These are phyloP conservation scores for Acarospora socialis DNA, from an alignment of 2,329 filamentous ascomycete genomes.

Conservation along the genomic window DNA sequence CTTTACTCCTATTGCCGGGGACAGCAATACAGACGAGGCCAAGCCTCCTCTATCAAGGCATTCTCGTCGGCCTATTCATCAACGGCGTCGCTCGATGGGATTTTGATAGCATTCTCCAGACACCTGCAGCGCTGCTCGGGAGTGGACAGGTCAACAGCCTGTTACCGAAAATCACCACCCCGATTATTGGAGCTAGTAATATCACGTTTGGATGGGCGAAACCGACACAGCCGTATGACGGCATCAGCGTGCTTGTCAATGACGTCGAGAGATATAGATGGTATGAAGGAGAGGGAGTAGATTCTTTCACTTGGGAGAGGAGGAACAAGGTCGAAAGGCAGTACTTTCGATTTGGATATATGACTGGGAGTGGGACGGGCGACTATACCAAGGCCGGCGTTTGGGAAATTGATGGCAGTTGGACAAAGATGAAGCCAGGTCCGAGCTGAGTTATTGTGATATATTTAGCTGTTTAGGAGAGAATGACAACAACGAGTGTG, in stretches of 20 bases:
- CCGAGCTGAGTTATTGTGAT: too few species aligned
- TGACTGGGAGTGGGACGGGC: slow-evolving; percentile 47
- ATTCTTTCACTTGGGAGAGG: slow-evolving; percentile 46
- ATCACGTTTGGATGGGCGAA: slow-evolving; percentile 50
- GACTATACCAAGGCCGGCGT: slow-evolving; percentile 65
- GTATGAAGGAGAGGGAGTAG: slow-evolving; percentile 47
- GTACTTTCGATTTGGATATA: slow-evolving; percentile 65
- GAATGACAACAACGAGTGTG: too few species aligned
- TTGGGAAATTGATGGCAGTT: slow-evolving; percentile 51
- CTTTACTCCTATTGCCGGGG: slow-evolving; percentile 71
- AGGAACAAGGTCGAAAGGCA: slow-evolving; percentile 39
- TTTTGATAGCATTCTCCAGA: slow-evolving; percentile 79
- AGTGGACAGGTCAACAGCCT: slow-evolving; percentile 45
- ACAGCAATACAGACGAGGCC: slow-evolving; percentile 80
- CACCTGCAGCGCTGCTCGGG: slow-evolving; percentile 54
- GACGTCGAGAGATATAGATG: slow-evolving; percentile 70
- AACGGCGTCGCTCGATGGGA: slow-evolving; percentile 92
- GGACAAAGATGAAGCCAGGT: slow-evolving; percentile 51
- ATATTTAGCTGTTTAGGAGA: too few species aligned
- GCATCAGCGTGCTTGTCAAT: slow-evolving; percentile 68
- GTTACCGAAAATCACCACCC: slow-evolving; percentile 41
- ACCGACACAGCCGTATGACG: slow-evolving; percentile 46
- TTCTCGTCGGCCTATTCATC: slow-evolving; percentile 81
- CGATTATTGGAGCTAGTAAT: slow-evolving; percentile 33
- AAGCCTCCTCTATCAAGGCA: slow-evolving; percentile 72